Evolutionary conservation across 345 rosid genomes (phyloP), one percentile per base, ranked within the genome.

Genomic region (Angophora floribunda): DNA sequence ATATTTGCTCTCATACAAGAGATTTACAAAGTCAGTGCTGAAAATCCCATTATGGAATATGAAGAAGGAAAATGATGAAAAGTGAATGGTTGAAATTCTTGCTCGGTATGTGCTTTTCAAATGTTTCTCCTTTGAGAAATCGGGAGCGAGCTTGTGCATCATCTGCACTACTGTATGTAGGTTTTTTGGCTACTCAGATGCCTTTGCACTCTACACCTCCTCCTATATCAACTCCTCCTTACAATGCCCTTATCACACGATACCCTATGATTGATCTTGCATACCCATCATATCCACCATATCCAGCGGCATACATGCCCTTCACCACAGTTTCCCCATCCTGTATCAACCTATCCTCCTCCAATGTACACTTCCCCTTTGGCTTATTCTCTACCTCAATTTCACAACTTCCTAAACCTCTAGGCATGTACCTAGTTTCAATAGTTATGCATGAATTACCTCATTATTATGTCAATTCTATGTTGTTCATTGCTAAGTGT

Each of bases 361-460:
- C 90, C 91, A 10, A 84, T 87, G 2, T 89, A 89, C 65, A 14
- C 22, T 24, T 78, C 90, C 21, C 51, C 88, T 86, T 88, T 94
- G 22, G 50, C 89, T 86, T 93, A 93, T 91, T 92, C 94, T 50
- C 94, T 93, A 53, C 67, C 92, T 51, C 92, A 17, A 85, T 89
- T 75, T 90, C 90, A 53, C 92, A 91, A 45, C 89, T 88, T 11
- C 63, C 87, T n/a, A 93, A 92, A 89, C 95, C 95, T 87, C 94
- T 91, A 89, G 94, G 96, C 94, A 91, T 87, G 17, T 85, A 52
- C 6, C 3, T 36, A 65, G 59, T 84, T 8, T 13, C 87, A 8
- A 63, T 45, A 5, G 53, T 52, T 14, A 17, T 14, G 53, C 53
- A 4, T 15, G 53, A 52, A 52, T 52, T 52, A 1, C 53, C 17